Evolutionary conservation across 495 filamentous ascomycete species (phyloP).

Genomic region (Tuber indicum): DNA sequence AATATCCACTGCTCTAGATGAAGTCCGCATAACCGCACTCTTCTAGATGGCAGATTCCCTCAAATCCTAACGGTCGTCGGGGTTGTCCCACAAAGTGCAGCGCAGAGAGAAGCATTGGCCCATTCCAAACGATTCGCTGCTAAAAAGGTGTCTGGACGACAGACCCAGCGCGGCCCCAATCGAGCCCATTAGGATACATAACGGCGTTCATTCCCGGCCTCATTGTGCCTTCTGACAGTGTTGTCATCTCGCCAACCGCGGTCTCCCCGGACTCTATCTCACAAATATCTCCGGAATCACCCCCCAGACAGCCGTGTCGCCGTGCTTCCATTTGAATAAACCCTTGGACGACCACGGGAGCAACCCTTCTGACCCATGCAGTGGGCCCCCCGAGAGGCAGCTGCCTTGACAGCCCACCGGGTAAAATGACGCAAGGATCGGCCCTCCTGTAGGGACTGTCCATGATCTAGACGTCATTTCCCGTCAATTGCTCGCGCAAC

Average conservation of each 20-base stretch:
- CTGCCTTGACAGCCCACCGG: slow-evolving; percentile 6
- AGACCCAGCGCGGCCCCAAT: not conserved
- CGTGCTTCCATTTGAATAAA: slow-evolving; percentile 1
- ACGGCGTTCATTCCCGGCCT: not conserved
- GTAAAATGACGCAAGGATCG: slow-evolving; percentile 37
- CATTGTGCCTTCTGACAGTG: not conserved
- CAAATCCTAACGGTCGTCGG: not conserved
- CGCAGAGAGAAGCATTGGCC: not conserved
- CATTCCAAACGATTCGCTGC: not conserved
- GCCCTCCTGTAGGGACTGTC: slow-evolving; percentile 37
- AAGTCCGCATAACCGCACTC: not conserved
- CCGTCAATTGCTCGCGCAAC: slow-evolving; percentile 38
- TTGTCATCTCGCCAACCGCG: not conserved
- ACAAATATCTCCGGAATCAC: not conserved
- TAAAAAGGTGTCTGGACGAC: not conserved
- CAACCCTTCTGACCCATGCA: not conserved
- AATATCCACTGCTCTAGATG: not conserved
- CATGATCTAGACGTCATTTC: slow-evolving; percentile 37
- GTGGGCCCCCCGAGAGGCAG: not conserved
- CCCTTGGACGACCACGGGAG: slow-evolving; percentile 1
- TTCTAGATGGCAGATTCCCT: slow-evolving; percentile 3
- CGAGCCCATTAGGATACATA: not conserved
- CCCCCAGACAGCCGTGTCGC: not conserved
- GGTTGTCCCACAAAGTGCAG: not conserved
- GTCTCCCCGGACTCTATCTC: slow-evolving; percentile 3